Evolutionary conservation across 306 rosid species (phyloP).

Genomic region (Heteromeles arbutifolia): DNA sequence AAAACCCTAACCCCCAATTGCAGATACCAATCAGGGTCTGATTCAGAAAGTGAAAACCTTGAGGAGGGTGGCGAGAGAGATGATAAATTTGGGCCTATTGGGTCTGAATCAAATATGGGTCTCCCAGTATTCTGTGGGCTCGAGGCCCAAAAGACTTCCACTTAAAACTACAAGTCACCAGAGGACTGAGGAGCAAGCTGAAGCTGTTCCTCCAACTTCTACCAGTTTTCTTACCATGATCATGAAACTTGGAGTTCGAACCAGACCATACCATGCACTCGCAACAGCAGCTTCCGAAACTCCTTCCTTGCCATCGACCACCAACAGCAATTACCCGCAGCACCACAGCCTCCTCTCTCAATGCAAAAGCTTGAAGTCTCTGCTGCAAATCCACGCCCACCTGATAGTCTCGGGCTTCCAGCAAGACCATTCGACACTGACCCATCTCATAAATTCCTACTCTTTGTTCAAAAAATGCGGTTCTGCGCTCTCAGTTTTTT

Average conservation of each 20-base stretch:
- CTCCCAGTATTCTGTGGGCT: not conserved
- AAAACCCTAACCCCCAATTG: constrained; percentile 18
- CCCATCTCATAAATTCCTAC: constrained; percentile 47
- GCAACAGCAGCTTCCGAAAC: not conserved
- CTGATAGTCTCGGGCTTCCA: constrained; percentile 41
- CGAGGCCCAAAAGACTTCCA: not conserved
- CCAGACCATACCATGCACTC: constrained; percentile 2
- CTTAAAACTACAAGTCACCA: not conserved
- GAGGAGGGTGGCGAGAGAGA: too few species aligned
- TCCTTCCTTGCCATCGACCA: constrained; percentile 2
- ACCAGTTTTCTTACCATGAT: not conserved
- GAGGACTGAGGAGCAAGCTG: not conserved
- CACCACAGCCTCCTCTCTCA: constrained; percentile 39
- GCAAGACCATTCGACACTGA: constrained; percentile 16
- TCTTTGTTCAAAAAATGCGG: constrained; percentile 17
- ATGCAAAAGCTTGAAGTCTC: constrained; percentile 45
- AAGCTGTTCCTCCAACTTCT: not conserved
- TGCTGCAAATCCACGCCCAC: constrained; percentile 51
- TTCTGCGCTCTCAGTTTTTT: constrained; percentile 22
- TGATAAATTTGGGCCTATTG: not conserved
- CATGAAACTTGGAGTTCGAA: constrained; percentile 8
- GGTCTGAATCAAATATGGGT: not conserved
- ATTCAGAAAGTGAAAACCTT: not conserved
- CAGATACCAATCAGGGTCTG: not conserved
- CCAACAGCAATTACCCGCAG: constrained; percentile 5